Evolutionary conservation across 352 stramenopile genomes (phyloP), one percentile per base, ranked within the genome.

Genomic region (Pythium volutum): DNA sequence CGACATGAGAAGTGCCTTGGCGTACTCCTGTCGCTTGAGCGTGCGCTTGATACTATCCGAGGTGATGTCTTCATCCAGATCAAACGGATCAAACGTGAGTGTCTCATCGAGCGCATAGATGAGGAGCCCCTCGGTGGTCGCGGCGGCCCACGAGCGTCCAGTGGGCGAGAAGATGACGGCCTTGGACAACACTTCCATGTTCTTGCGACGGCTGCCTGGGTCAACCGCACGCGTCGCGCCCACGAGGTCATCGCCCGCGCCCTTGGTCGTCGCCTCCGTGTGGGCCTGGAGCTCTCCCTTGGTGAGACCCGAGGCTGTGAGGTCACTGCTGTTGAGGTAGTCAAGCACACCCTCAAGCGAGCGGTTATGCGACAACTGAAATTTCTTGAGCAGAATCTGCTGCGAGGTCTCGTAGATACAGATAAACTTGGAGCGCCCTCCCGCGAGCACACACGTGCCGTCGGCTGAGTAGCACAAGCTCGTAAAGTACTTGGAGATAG

Each of bases 401-500:
- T 87, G 81, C 23, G 84, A 95, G 38, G 97, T 89, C 69, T 98
- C 93, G 82, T 99, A 99, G 64, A 99, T 99, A 69, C 98, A 99
- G 55, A 99, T 93, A 70, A 98, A 99, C 74, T 99, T 99, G 52
- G 91, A 98, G 53, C 96, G 96, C 14, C 97, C 97, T 56, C 97
- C 97, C 6, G 97, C 97, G 14, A 99, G 80, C 25, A 99, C 81
- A 67, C 95, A 99, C 14, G 87, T 87, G 55, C 98, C 98, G 69
- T 99, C 98, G 34, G 96, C 96, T 48, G 94, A 99, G 79, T 99
- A 99, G 66, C 92, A 98, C 22, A 99, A 84, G 62, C 90, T 98
- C n/a, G 95, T 99, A 67, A 99, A 99, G 69, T 99, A 97, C 70
- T 99, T 98, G 4, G 90, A 97, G 14, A 95, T 76, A 38, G 95